Evolutionary conservation across 2,329 filamentous ascomycete species (phyloP).

Genomic region (Teratosphaeriaceae sp.): DNA sequence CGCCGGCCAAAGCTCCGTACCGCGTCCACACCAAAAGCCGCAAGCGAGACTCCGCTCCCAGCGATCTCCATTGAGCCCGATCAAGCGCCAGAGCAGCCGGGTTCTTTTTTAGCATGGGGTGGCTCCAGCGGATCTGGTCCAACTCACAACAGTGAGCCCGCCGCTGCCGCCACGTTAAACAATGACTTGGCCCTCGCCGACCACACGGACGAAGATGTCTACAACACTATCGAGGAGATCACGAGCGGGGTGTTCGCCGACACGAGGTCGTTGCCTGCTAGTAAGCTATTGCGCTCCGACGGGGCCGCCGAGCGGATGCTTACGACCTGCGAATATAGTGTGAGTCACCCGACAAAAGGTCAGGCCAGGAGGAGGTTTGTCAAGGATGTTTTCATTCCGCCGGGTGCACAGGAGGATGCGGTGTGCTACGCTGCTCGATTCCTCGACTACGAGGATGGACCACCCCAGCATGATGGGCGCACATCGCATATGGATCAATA

Average conservation of each 20-base stretch:
- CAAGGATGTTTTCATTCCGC: background rate
- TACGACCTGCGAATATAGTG: too few relatives aligned
- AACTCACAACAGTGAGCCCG: background rate
- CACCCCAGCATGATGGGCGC: too few relatives aligned
- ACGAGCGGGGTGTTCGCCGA: slow-evolving; percentile 11
- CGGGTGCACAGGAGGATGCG: background rate
- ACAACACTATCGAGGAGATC: slow-evolving; percentile 14
- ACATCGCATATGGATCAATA: too few relatives aligned
- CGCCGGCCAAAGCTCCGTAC: background rate
- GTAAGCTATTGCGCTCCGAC: slow-evolving; percentile 7
- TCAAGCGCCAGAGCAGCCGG: slow-evolving; percentile 1
- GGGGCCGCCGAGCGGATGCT: background rate
- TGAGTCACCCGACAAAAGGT: too few relatives aligned
- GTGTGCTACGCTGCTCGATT: background rate
- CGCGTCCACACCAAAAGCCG: too few relatives aligned
- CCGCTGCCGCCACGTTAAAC: background rate
- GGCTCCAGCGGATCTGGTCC: slow-evolving; percentile 6
- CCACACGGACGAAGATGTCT: slow-evolving; percentile 6
- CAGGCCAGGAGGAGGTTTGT: background rate
- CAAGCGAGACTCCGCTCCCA: too few relatives aligned
- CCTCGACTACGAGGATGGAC: background rate
- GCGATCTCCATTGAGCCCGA: too few relatives aligned
- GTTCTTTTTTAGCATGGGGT: slow-evolving; percentile 15
- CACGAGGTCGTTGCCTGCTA: slow-evolving; percentile 10
- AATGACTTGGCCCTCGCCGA: slow-evolving; percentile 2